Evolutionary conservation across 2,329 filamentous ascomycete species (phyloP).

Genomic region (Venturia oleaginea): DNA sequence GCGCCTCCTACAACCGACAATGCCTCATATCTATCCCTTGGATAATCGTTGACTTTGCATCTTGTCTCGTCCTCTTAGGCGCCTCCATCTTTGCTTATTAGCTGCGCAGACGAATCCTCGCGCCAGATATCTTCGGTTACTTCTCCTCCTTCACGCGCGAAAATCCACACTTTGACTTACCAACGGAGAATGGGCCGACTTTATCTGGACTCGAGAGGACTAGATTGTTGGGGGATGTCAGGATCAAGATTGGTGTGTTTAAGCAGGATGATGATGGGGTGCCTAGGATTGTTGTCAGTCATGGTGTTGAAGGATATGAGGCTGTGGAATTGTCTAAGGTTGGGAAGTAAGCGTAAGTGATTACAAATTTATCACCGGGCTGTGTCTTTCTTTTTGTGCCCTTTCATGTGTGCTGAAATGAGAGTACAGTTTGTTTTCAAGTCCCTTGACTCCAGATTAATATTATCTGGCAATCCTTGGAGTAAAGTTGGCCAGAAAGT

Average conservation of each 20-base stretch:
- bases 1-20: neutral
- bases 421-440: too few relatives aligned
- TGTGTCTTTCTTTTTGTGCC: too few relatives aligned
- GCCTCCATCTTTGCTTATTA: neutral
- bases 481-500: too few relatives aligned
- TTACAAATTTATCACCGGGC: neutral
- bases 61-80: neutral
- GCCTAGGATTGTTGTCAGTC: neutral
- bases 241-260: neutral
- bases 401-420: too few relatives aligned
- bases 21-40: neutral
- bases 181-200: neutral
- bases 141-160: neutral
- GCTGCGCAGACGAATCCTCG: neutral
- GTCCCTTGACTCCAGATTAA: too few relatives aligned
- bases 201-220: neutral
- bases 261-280: neutral
- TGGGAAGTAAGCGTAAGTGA: neutral
- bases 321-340: neutral
- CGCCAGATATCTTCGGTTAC: conserved; percentile 6
- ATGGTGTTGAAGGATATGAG: neutral
- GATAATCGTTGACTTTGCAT: conserved; percentile 1
- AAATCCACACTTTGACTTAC: conserved; percentile 1
- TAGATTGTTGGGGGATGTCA: neutral
- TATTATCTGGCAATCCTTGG: too few relatives aligned